Base-by-base conservation (phyloP, 176 grass and related monocot species). In the Pontederia crassipes region DNA sequence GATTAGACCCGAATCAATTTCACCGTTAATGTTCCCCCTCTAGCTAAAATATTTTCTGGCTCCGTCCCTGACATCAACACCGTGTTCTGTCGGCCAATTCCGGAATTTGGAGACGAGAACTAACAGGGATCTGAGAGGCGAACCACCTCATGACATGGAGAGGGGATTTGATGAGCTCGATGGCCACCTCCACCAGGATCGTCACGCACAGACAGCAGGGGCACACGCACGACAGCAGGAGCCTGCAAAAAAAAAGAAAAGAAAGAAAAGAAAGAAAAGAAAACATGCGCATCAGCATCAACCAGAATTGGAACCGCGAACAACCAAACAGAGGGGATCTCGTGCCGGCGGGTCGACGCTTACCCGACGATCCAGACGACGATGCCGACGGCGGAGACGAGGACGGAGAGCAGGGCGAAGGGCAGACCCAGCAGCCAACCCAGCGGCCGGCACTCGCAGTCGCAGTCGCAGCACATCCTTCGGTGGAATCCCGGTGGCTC, bases 121-220 rank as follows among this genome's bases (percentile, higher is more conserved):
- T 72, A 89, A 26, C 86, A 84, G 40, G 86, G 62, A 89, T 89
- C 81, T 84, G 70, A 58, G 81, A 75, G 67, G 86, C 84, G 78
- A 84, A 89, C 81, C 86, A 89, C 10, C 78, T 77, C 74, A 89
- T 89, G 74, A 84, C 86, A 32, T 89, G 86, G 49, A 89, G 81
- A 62, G 78, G 86, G 57, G 81, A 74, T 69, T 84, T 89, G 48
- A 89, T 66, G 58, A 89, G 86, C 81, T 89, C 81, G 66, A 78
- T 75, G 24, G 86, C 74, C 63, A 67, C 52, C 75, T 89, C 86
- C 66, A 89, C 71, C 78, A 89, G 55, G 53, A 89, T 11, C 62
- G 81, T 89, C 67, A 89, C 78, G 71, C 86, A 89, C 11, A 89
- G 65, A 74, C 86, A 89, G 75, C 81, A 89, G 28, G 81, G 78